Percentiles rank a stretch among this genome's conserved stretches.
phyloP scores from a whole-genome alignment of 2,329 filamentous ascomycete species.

The Xylariaceae sp. region DNA sequence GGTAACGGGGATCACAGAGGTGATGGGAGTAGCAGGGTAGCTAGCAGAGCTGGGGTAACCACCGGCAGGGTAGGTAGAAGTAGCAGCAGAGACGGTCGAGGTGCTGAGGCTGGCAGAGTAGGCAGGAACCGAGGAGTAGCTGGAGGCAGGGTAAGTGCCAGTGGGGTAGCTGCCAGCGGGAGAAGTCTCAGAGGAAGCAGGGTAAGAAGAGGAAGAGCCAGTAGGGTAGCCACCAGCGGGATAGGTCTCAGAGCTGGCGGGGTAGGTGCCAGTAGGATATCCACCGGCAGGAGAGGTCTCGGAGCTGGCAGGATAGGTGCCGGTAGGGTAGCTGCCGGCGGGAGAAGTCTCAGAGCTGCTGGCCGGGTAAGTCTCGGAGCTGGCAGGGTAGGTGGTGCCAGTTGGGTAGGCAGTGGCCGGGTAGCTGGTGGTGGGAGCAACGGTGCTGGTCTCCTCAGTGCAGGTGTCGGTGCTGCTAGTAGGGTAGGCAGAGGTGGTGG shows the following conservation, averaged over 20 bases:
- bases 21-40: constrained; percentile 40
- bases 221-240: background rate
- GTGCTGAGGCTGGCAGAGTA: constrained; percentile 15
- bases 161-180: constrained; percentile 15
- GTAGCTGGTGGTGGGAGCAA: constrained; percentile 8
- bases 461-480: constrained; percentile 24
- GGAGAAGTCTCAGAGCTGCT: constrained; percentile 8
- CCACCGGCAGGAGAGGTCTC: background rate
- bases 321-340: constrained; percentile 15
- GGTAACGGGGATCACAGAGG: constrained; percentile 32
- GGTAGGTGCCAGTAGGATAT: background rate
- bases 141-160: background rate
- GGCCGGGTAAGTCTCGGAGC: constrained; percentile 2
- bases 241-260: background rate
- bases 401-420: background rate
- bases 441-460: constrained; percentile 30
- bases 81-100: constrained; percentile 7
- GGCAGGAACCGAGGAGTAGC: constrained; percentile 35
- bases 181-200: constrained; percentile 12
- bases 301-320: constrained; percentile 12
- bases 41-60: constrained; percentile 39
- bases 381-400: background rate
- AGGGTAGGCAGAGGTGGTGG: constrained; percentile 46
- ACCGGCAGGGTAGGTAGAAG: constrained; percentile 20
- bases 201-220: background rate